Conservation (phyloP, 805 yeast genomes). For the Yueomyces sp. region DNA sequence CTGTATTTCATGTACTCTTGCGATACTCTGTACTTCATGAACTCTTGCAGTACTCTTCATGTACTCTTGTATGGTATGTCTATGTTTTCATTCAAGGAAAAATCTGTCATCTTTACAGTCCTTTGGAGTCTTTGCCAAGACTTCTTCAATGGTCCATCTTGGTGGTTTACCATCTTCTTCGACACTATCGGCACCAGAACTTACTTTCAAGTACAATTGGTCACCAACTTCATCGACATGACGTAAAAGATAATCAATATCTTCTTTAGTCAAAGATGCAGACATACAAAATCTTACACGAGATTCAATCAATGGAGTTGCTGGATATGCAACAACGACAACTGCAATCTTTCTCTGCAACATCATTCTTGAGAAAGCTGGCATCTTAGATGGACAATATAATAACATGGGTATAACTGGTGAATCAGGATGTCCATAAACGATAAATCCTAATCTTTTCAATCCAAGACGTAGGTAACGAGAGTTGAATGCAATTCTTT, state of each 20-base stretch:
- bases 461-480: constrained; percentile 84
- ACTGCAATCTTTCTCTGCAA: constrained; percentile 75
- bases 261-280: constrained; percentile 85
- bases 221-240: constrained; percentile 73
- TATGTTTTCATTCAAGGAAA: constrained; percentile 15
- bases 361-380: constrained; percentile 76
- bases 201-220: constrained; percentile 55
- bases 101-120: constrained; percentile 36
- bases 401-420: constrained; percentile 87
- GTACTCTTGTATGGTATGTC: no score
- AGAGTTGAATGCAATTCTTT: constrained; percentile 91
- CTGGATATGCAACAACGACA: constrained; percentile 96
- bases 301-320: constrained; percentile 81
- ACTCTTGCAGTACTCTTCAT: no score
- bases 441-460: constrained; percentile 85
- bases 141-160: constrained; percentile 71
- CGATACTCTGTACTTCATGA: no score
- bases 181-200: constrained; percentile 65
- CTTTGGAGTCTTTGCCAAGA: constrained; percentile 53
- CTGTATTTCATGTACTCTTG: no score
- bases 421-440: constrained; percentile 89
- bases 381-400: constrained; percentile 90
- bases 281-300: constrained; percentile 90
- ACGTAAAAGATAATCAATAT: constrained; percentile 66
- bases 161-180: constrained; percentile 46